phyloP scores from a whole-genome alignment of 805 yeast species.

The Priceomyces medius region DNA sequence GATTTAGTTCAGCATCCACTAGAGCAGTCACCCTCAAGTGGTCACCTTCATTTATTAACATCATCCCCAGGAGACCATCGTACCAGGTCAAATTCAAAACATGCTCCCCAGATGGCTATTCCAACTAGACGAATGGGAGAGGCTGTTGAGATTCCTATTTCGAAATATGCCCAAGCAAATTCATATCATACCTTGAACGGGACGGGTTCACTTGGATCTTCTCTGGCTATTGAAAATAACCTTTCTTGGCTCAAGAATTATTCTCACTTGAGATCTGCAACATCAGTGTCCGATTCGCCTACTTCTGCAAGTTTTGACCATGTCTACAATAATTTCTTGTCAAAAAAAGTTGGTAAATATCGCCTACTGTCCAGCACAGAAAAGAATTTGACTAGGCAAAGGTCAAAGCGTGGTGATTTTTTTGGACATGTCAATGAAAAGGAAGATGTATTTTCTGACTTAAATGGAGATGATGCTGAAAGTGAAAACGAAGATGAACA shows the following conservation, averaged over 20 bases:
- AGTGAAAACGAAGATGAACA: conserved; percentile 61
- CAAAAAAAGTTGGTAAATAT: conserved; percentile 16
- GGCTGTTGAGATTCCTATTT: conserved; percentile 65
- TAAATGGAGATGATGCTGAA: conserved; percentile 23
- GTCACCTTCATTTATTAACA: not conserved
- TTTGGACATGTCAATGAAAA: conserved; percentile 9
- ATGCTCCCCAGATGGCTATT: conserved; percentile 61
- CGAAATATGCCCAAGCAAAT: conserved; percentile 13
- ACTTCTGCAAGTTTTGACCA: conserved; percentile 24
- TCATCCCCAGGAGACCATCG: conserved; percentile 2
- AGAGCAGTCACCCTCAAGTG: conserved; percentile 1
- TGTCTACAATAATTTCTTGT: conserved; percentile 21
- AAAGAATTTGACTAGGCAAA: conserved; percentile 10
- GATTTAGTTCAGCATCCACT: conserved; percentile 1
- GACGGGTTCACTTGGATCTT: not conserved
- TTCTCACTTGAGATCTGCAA: conserved; percentile 19
- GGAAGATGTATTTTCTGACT: conserved; percentile 10
- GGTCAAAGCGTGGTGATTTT: conserved; percentile 9
- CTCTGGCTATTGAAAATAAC: conserved; percentile 3
- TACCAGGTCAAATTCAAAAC: conserved; percentile 20
- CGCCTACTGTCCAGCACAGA: conserved; percentile 16
- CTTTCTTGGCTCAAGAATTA: conserved; percentile 30
- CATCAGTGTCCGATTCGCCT: conserved; percentile 16
- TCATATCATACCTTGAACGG: conserved; percentile 1
- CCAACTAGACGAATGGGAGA: conserved; percentile 81